Evolutionary conservation across 371 early-diverging fungal genomes (phyloP).

Genomic region (Amoeboaphelidium protococcarum): DNA sequence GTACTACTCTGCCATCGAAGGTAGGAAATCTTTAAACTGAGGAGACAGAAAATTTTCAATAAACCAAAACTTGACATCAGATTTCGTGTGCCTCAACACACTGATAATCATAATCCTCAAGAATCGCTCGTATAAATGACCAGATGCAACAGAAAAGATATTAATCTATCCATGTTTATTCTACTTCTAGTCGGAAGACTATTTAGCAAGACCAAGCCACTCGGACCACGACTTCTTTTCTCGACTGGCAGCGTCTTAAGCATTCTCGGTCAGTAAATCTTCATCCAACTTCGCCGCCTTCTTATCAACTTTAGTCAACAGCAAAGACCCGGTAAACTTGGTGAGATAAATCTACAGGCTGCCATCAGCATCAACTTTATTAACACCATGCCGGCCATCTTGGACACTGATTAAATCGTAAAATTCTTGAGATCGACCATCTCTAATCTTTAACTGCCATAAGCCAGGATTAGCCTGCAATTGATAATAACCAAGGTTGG

Average conservation of each 20-base stretch:
- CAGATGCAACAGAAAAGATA: conserved; percentile 87
- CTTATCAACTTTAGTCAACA: too few species aligned
- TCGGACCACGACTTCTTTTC: too few species aligned
- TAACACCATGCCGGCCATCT: too few species aligned
- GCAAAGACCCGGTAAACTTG: too few species aligned
- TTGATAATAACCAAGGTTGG: conserved; percentile 81
- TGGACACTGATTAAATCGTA: conserved; percentile 40
- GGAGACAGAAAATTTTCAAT: conserved; percentile 89
- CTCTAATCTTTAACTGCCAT: conserved; percentile 47
- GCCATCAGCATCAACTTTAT: too few species aligned
- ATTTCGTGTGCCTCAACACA: conserved; percentile 57
- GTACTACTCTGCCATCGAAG: conserved; percentile 50
- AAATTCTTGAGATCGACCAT: conserved; percentile 46
- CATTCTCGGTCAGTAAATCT: too few species aligned
- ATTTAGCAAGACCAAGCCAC: background rate
- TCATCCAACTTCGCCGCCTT: too few species aligned
- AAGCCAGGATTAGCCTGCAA: conserved; percentile 70
- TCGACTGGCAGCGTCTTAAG: too few species aligned
- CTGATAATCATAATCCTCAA: conserved; percentile 83
- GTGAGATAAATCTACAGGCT: too few species aligned
- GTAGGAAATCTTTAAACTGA: conserved; percentile 67
- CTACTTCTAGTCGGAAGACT: background rate
- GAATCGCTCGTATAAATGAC: conserved; percentile 85
- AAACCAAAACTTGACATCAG: conserved; percentile 83
- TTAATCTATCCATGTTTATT: conserved; percentile 25